Evolutionary conservation across 2,329 filamentous ascomycete species (phyloP).

Genomic region (Rhexocercosporidium sp.): DNA sequence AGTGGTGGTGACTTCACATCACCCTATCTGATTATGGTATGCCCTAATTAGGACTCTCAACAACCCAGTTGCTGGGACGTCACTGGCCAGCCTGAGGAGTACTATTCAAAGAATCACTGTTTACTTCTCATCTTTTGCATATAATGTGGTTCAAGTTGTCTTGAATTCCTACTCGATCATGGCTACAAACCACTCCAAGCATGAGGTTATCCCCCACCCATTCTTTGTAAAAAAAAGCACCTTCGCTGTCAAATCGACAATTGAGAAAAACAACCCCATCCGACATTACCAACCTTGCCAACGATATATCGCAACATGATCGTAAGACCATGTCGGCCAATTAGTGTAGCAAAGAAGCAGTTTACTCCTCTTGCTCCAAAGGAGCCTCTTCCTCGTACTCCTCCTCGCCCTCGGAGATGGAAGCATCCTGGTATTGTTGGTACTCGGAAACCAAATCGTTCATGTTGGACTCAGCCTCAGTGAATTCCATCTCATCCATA

Average conservation of each 20-base stretch:
- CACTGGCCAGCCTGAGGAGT: no score
- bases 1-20: no score
- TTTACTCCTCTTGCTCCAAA: constrained; percentile 68
- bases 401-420: constrained; percentile 95
- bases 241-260: constrained; percentile 38
- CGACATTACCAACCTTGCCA: constrained; percentile 37
- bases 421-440: constrained; percentile 99
- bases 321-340: constrained; percentile 31
- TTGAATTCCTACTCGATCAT: constrained; percentile 38
- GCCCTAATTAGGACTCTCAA: no score
- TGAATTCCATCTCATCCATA: constrained; percentile 99
- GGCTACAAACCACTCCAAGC: constrained; percentile 30
- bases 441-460: constrained; percentile 99
- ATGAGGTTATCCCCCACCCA: constrained; percentile 34
- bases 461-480: constrained; percentile 99
- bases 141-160: constrained; percentile 26
- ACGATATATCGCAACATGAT: constrained; percentile 33
- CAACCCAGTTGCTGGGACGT: no score
- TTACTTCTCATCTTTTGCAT: background rate
- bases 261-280: constrained; percentile 32
- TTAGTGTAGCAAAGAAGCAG: constrained; percentile 28
- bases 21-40: no score
- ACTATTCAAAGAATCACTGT: no score
- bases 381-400: constrained; percentile 83
- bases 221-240: constrained; percentile 28